Conservation (phyloP, 306 rosid species). For the Glycine soja region DNA sequence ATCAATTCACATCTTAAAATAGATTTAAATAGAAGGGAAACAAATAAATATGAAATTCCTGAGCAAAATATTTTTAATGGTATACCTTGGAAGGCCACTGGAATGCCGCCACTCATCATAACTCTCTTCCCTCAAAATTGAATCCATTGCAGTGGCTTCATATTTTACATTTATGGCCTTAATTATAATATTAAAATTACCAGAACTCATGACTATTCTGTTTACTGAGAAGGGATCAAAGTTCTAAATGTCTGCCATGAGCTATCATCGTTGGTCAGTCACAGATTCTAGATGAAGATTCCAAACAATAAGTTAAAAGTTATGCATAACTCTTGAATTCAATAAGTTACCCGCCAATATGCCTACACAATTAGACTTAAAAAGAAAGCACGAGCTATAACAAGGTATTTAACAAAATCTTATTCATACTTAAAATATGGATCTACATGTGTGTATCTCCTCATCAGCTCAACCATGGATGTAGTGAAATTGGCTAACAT, state of each 20-base stretch:
- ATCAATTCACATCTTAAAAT: slow-evolving; percentile 1
- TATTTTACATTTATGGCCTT: neutral
- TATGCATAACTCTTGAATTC: slow-evolving; percentile 36
- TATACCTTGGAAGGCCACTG: slow-evolving; percentile 14
- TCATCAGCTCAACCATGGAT: slow-evolving; percentile 61
- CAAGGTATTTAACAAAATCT: slow-evolving; percentile 44
- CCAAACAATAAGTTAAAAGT: slow-evolving; percentile 27
- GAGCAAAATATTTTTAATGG: slow-evolving; percentile 14
- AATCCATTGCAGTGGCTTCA: neutral
- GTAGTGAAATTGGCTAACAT: slow-evolving; percentile 56
- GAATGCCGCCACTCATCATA: neutral
- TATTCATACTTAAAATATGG: slow-evolving; percentile 59
- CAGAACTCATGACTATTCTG: neutral
- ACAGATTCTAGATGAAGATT: slow-evolving; percentile 40
- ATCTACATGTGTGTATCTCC: slow-evolving; percentile 54
- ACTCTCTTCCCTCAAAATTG: slow-evolving; percentile 20
- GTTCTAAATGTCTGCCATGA: slow-evolving; percentile 26
- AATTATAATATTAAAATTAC: slow-evolving; percentile 2
- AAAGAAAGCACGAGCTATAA: slow-evolving; percentile 42
- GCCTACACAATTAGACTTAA: slow-evolving; percentile 43
- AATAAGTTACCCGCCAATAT: slow-evolving; percentile 43
- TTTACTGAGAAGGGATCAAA: slow-evolving; percentile 25
- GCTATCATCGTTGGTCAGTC: slow-evolving; percentile 29
- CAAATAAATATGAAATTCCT: neutral
- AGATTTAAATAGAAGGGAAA: neutral